Evolutionary conservation across 805 yeast species (phyloP), one percentile per base, ranked within the genome.

Genomic region (Hanseniaspora pseudoguilliermondii): DNA sequence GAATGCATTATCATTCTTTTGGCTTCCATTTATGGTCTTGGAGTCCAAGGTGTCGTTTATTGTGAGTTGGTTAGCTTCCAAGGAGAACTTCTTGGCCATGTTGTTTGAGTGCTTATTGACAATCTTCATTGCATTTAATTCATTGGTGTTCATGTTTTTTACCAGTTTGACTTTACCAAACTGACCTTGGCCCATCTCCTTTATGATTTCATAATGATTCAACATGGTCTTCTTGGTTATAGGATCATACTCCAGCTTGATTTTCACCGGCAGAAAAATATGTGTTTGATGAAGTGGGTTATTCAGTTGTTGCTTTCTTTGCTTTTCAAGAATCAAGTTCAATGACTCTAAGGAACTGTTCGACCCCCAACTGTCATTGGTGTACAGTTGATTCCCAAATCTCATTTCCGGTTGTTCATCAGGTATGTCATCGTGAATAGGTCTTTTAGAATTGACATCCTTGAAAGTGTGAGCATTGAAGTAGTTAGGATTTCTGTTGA

Each of bases 111-210:
- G 80, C 55, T 97, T 76, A 69, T 87, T 90, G 46, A 93, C 88
- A 52, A 93, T 86, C 66, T 93, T 93, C 56, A 93, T 89, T 3
- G 98, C 98, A n/a, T 88, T 95, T 35, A 80, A 72, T 60, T 77
- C 81, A 47, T 77, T 73, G 6, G 75, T 69, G n/a, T 77, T 74
- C 55, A 83, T 69, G 65, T 90, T 91, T 58, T 78, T 78, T 0
- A 95, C 98, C 20, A 93, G 75, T 67, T 93, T 93, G 44, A 93
- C 98, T 67, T 88, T 91, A n/a, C 98, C 97, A 69, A 91, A 97
- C 67, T 90, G 96, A n/a, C 98, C 98, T 38, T 86, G 76, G 11
- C 98, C 98, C 32, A 93, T 74, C 70, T 90, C 97, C 27, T 78
- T 75, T 34, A 89, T 70, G 39, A 93, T 86, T 68, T 93, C 98